Evolutionary conservation across 208 protist genomes (phyloP).

Genomic region (Endotrypanum monterogeii): DNA sequence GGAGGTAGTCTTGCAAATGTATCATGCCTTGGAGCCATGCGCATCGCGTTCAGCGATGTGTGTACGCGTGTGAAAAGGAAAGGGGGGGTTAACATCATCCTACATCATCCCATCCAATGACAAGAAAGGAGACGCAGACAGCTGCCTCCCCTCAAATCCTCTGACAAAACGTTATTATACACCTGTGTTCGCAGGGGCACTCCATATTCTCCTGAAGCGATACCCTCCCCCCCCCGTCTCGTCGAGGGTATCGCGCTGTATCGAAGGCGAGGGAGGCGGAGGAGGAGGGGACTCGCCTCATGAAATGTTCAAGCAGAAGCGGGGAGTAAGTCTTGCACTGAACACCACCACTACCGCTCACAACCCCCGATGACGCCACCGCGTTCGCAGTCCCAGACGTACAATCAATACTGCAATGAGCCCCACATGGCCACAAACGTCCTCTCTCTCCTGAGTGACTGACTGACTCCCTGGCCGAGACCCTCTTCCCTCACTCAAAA

Average conservation of each 20-base stretch:
- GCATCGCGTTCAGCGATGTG: background rate
- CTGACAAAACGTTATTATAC: background rate
- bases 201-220: background rate
- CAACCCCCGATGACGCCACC: background rate
- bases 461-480: background rate
- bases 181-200: background rate
- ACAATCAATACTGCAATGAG: background rate
- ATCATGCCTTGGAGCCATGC: background rate
- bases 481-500: background rate
- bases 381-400: background rate
- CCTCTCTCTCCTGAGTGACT: background rate
- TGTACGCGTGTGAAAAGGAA: background rate
- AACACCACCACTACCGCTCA: background rate
- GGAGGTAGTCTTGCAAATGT: background rate
- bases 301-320: background rate
- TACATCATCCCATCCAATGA: background rate
- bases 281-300: background rate
- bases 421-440: background rate
- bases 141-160: background rate
- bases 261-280: background rate
- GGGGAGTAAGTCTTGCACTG: background rate
- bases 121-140: background rate
- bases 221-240: background rate
- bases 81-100: background rate
- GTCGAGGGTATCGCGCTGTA: too few relatives aligned